Base-by-base conservation (phyloP, 345 rosid species). In the Gossypium turneri region DNA sequence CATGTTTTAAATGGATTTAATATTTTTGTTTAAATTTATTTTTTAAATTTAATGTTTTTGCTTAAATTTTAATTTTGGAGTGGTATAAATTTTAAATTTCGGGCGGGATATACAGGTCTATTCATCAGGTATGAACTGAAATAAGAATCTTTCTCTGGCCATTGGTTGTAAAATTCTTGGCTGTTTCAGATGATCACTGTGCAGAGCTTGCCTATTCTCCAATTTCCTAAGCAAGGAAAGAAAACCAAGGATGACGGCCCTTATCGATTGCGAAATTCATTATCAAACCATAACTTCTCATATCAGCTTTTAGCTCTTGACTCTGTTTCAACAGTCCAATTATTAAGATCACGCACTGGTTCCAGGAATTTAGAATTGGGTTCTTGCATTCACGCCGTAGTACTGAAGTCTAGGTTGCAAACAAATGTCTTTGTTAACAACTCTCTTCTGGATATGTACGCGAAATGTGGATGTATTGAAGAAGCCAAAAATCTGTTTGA, bases 401-500 rank as follows among this genome's bases (percentile, higher is more conserved):
- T 81, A 1, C 1, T 75, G 3, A 85, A 85, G 59, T 79, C 81
- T 22, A 81, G 80, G 19, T 75, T 81, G 51, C 55, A 17, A 12
- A 16, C 22, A 2, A 80, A 61, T n/a, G 73, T 62, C 15, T 72
- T 75, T 17, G 73, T 79, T 11, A 68, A 61, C 73, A 85, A 81
- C 72, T 43, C 80, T 12, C 86, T 81, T 3, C 29, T 82, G 56
- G 77, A 64, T 4, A 56, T 76, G 84, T 78, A 82, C 68, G 29
- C 73, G 41, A 78, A 82, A 72, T 80, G 79, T 57, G 73, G 76
- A 12, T 47, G 50, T 3, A 22, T 48, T 4, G 76, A 63, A 22
- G 75, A 75, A 41, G 85, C 84, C 17, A 66, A 24, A 3, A 67
- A 72, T 24, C 58, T 84, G 81, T 84, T 87, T 59, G 81, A 79